Evolutionary conservation across 164 flowering plant species (phyloP).

Genomic region (Pachysandra terminalis): DNA sequence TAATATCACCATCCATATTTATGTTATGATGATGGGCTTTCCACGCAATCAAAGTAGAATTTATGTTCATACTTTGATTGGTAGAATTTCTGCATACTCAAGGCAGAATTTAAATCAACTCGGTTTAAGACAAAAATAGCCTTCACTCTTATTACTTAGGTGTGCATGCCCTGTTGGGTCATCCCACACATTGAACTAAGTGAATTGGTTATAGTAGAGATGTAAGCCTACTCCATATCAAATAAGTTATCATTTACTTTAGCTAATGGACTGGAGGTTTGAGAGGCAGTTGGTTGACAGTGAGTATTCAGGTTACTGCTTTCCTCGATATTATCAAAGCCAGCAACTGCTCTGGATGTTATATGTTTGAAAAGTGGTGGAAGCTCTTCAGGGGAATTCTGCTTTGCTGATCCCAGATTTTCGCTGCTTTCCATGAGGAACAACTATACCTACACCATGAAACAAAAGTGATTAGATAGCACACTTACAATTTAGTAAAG

Average conservation of each 20-base stretch:
- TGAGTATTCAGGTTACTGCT: slow-evolving; percentile 5
- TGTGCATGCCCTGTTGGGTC: too few relatives aligned
- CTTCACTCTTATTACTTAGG: too few relatives aligned
- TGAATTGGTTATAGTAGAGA: not conserved
- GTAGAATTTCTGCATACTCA: too few relatives aligned
- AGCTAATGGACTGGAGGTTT: slow-evolving; percentile 7
- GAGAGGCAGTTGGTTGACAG: slow-evolving; percentile 1
- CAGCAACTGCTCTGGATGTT: slow-evolving; percentile 29
- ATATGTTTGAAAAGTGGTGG: slow-evolving; percentile 39
- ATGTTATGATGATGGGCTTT: not conserved
- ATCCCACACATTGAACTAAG: too few relatives aligned
- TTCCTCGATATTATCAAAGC: slow-evolving; percentile 33
- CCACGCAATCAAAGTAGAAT: too few relatives aligned
- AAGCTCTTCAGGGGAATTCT: slow-evolving; percentile 23
- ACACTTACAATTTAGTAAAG: not conserved
- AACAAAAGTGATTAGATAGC: not conserved
- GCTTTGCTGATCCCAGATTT: slow-evolving; percentile 16
- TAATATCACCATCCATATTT: too few relatives aligned
- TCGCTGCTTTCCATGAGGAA: slow-evolving; percentile 26
- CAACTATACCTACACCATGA: slow-evolving; percentile 6
- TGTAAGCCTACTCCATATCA: not conserved
- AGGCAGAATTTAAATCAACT: too few relatives aligned
- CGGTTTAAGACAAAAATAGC: too few relatives aligned
- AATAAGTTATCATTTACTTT: slow-evolving; percentile 9
- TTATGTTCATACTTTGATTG: too few relatives aligned